Percentiles rank a stretch among this genome's conserved stretches.
phyloP scores from a whole-genome alignment of 495 filamentous ascomycete genomes.

The Aspergillus bridgeri region DNA sequence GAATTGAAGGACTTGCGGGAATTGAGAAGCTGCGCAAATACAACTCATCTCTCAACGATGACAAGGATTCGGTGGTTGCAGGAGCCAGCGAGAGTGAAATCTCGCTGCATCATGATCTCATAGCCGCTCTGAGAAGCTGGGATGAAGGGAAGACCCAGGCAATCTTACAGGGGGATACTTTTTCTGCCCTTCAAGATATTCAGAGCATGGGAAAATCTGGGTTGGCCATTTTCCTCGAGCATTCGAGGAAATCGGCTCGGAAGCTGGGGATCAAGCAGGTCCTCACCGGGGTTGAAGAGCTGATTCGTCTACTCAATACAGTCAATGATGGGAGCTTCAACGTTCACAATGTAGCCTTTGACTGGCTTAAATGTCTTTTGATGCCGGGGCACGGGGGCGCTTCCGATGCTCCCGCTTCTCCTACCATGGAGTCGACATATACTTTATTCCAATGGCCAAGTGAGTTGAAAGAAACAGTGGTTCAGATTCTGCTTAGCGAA shows the following conservation, averaged over 20 bases:
- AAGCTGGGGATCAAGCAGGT: conserved; percentile 46
- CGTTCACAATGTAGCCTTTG: conserved; percentile 60
- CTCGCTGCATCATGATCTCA: conserved; percentile 50
- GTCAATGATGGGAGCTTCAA: conserved; percentile 55
- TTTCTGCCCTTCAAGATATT: conserved; percentile 44
- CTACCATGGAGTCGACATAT: conserved; percentile 53
- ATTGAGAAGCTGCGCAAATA: conserved; percentile 39
- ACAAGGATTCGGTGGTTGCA: conserved; percentile 17
- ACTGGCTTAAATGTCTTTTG: conserved; percentile 61
- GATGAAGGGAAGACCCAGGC: conserved; percentile 57
- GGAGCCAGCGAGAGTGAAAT: conserved; percentile 19
- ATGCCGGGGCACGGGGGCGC: conserved; percentile 35
- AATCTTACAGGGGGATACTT: conserved; percentile 52
- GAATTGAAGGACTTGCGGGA: conserved; percentile 50
- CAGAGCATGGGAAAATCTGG: conserved; percentile 51
- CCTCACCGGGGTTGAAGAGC: conserved; percentile 54
- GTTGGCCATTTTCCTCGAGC: conserved; percentile 73
- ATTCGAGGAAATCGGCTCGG: conserved; percentile 62
- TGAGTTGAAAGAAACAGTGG: conserved; percentile 63
- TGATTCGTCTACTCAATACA: conserved; percentile 52
- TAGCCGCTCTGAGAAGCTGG: conserved; percentile 53
- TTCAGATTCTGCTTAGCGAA: conserved; percentile 61
- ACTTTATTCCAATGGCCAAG: conserved; percentile 65
- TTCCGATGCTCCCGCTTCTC: conserved; percentile 20
- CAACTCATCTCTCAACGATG: conserved; percentile 10